A percentile compares a stretch with the other conserved stretches of the same genome.
Conservation (phyloP, 2,329 filamentous ascomycete genomes). For the Pyrenophora seminiperda region DNA sequence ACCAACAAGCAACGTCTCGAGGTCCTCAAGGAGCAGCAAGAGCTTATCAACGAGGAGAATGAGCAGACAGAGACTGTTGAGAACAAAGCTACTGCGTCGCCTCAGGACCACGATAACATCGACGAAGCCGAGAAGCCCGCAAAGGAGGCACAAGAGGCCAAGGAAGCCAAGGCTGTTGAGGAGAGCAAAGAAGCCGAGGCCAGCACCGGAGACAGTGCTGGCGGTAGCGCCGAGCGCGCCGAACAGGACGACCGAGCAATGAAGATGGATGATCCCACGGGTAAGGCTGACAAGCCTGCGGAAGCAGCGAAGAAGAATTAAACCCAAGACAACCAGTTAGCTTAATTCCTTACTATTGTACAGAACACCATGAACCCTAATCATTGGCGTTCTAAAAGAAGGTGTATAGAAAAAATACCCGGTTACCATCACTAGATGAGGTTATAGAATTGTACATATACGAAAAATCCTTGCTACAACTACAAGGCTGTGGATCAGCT, state of each 20-base stretch:
- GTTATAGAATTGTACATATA: slow-evolving; percentile 19
- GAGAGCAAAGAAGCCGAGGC: slow-evolving; percentile 40
- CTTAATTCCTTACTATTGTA: slow-evolving; percentile 22
- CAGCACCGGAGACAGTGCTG: slow-evolving; percentile 31
- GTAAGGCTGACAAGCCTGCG: slow-evolving; percentile 25
- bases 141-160: slow-evolving; percentile 16
- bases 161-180: slow-evolving; percentile 27
- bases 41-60: slow-evolving; percentile 96
- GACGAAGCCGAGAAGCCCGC: slow-evolving; percentile 85
- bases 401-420: slow-evolving; percentile 29
- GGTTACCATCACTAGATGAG: slow-evolving; percentile 7
- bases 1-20: slow-evolving; percentile 99
- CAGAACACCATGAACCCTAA: slow-evolving; percentile 26
- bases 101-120: slow-evolving; percentile 87
- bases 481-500: not conserved
- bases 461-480: not conserved
- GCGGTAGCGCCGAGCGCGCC: slow-evolving; percentile 39
- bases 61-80: slow-evolving; percentile 80
- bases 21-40: slow-evolving; percentile 97
- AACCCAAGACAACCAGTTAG: not conserved
- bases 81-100: slow-evolving; percentile 74
- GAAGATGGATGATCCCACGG: slow-evolving; percentile 26
- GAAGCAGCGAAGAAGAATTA: slow-evolving; percentile 21
- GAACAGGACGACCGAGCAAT: slow-evolving; percentile 42
- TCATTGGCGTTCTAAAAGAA: slow-evolving; percentile 9